Base-by-base conservation (phyloP, 2,329 filamentous ascomycete species). In the Coniella lustricola region DNA sequence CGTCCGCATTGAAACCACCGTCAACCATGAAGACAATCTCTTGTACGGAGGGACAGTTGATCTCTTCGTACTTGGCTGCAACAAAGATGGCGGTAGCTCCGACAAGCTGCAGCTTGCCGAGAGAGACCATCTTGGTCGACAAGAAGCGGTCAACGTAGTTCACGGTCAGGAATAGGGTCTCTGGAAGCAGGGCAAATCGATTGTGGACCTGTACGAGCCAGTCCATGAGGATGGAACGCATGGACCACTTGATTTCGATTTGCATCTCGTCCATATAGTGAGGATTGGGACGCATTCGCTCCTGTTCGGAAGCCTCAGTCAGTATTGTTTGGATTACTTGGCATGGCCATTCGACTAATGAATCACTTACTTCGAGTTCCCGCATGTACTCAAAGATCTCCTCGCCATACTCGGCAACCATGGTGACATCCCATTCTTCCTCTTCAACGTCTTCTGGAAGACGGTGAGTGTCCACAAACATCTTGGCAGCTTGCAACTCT, bases 1-100 rank as follows among this genome's bases (percentile, higher is more conserved):
- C 93, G 49, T 96, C 90, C 14, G 80, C 77, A 3, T 79, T 86
- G 69, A 96, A 98, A 48, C 89, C 90, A 37, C 83, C 80, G 63
- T 98, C 93, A 35, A 98, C 93, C 91, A 98, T 97, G 73, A 91
- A 97, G 52, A 95, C 87, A 60, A 98, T 95, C 72, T 98, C 93
- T 53, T 86, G 80, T 18, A 98, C 82, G 1, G 91, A 95, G 20
- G 90, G 93, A 66, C 90, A 95, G 68, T 95, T 95, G 72, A 98
- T 96, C 71, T 98, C 93, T 67, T 98, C 93, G 63, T 96, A 98
- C 70, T 98, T 98, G 58, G 93, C 87, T 12, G 93, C 93, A 52
- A 98, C 84, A 60, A 97, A 90, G 57, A 98, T 85, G 21, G 93
- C 93, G 3, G 93, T 97, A 18, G 93, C 91, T 40, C 93, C 93